Evolutionary conservation across 768 basidiomycete species (phyloP).

Genomic region (Coprinopsis marcescibilis): DNA sequence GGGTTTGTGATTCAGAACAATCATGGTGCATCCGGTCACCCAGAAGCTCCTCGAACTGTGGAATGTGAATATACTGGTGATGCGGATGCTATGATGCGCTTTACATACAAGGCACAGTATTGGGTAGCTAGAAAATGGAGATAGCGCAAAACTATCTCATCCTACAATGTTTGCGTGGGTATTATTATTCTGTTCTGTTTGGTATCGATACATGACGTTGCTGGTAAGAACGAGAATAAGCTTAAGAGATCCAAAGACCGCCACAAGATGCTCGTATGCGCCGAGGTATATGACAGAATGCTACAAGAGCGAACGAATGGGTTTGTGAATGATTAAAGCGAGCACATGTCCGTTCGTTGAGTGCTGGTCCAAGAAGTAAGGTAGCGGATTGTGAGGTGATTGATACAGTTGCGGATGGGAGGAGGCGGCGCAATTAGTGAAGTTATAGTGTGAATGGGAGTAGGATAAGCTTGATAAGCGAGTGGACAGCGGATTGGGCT

Average conservation of each 20-base stretch:
- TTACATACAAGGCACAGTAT: slow-evolving; percentile 63
- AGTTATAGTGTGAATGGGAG: neutral
- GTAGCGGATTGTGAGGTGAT: neutral
- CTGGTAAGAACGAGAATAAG: neutral
- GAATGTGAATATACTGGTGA: slow-evolving; percentile 66
- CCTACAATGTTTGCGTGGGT: neutral
- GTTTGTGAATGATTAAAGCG: neutral
- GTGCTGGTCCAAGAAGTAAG: neutral
- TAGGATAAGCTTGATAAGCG: slow-evolving; percentile 9
- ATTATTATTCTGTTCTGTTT: neutral
- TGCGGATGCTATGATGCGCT: slow-evolving; percentile 60
- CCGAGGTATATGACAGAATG: too few relatives aligned
- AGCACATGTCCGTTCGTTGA: neutral
- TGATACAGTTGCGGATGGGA: neutral
- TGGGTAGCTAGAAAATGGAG: slow-evolving; percentile 48
- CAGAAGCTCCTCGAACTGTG: slow-evolving; percentile 33
- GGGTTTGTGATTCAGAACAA: slow-evolving; percentile 43
- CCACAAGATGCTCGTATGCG: too few relatives aligned
- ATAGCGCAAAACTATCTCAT: neutral
- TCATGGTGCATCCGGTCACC: slow-evolving; percentile 18
- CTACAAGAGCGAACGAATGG: neutral
- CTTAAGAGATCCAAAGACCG: neutral
- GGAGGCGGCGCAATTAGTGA: neutral
- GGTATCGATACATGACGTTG: neutral
- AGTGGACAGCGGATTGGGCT: slow-evolving; percentile 16